phyloP scores from a whole-genome alignment of 1,139 yeast genomes.

The Hemisphaericaspora subhashii region DNA sequence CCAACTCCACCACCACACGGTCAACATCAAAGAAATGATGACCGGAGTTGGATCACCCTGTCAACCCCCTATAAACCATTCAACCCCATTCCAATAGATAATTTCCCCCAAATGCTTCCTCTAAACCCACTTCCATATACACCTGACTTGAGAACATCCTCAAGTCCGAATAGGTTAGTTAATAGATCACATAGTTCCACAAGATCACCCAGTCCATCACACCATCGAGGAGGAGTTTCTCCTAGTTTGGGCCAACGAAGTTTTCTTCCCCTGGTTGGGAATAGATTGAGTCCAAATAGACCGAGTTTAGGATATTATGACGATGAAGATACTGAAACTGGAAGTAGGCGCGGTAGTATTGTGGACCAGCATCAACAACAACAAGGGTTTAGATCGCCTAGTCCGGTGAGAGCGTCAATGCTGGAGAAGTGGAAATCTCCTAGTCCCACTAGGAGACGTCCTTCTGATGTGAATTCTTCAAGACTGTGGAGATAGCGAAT shows the following conservation, averaged over 20 bases:
- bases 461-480: too few relatives aligned
- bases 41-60: not conserved
- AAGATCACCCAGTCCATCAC: conserved; percentile 10
- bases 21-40: too few relatives aligned
- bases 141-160: not conserved
- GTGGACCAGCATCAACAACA: not conserved
- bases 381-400: conserved; percentile 11
- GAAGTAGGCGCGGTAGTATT: not conserved
- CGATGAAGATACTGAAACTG: too few relatives aligned
- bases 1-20: not conserved
- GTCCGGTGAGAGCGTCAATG: conserved; percentile 8
- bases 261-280: too few relatives aligned
- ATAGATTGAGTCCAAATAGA: conserved; percentile 7
- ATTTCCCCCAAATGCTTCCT: too few relatives aligned
- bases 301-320: conserved; percentile 3
- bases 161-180: conserved; percentile 15
- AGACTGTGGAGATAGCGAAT: too few relatives aligned
- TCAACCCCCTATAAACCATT: conserved; percentile 1
- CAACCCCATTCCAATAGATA: conserved; percentile 1
- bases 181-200: not conserved
- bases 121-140: not conserved
- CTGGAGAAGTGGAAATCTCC: conserved; percentile 10
- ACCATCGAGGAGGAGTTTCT: conserved; percentile 5
- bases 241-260: too few relatives aligned
- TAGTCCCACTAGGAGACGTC: conserved; percentile 9